Evolutionary conservation across 1,139 yeast genomes (phyloP).

Genomic region (Candida albicans): DNA sequence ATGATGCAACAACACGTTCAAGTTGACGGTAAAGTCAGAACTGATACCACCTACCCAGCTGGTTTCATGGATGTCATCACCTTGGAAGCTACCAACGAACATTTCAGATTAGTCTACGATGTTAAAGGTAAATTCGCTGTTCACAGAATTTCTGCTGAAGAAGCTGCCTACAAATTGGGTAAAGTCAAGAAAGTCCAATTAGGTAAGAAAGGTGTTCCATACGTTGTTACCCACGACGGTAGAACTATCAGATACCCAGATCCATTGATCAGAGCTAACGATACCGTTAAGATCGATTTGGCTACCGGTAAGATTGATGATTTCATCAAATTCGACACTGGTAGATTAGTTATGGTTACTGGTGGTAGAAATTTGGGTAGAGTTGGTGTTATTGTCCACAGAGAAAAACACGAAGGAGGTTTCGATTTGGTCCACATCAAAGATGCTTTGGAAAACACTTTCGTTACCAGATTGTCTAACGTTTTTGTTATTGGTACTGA

Average conservation of each 20-base stretch:
- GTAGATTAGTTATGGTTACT: conserved; percentile 94
- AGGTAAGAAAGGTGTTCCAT: conserved; percentile 98
- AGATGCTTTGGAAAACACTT: conserved; percentile 95
- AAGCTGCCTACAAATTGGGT: conserved; percentile 96
- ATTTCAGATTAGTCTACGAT: conserved; percentile 98
- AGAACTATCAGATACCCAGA: conserved; percentile 99
- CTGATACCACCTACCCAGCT: conserved; percentile 97
- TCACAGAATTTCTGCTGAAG: conserved; percentile 98
- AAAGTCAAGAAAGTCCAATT: conserved; percentile 97
- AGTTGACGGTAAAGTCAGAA: conserved; percentile 99
- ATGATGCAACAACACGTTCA: conserved; percentile 98
- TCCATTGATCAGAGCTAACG: conserved; percentile 93
- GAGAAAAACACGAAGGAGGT: conserved; percentile 99
- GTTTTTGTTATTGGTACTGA: conserved; percentile 94
- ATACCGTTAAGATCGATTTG: conserved; percentile 94
- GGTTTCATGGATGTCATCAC: conserved; percentile 99
- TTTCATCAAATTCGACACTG: conserved; percentile 91
- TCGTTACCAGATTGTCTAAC: conserved; percentile 96
- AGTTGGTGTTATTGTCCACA: conserved; percentile 97
- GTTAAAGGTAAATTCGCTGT: conserved; percentile 98
- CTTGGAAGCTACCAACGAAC: conserved; percentile 96
- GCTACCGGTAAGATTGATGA: conserved; percentile 93
- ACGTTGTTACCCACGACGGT: conserved; percentile 98
- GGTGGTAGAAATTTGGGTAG: conserved; percentile 99
- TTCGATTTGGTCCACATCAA: conserved; percentile 98